Conservation (phyloP, 2,329 filamentous ascomycete genomes). For the Neonectria coccinea region DNA sequence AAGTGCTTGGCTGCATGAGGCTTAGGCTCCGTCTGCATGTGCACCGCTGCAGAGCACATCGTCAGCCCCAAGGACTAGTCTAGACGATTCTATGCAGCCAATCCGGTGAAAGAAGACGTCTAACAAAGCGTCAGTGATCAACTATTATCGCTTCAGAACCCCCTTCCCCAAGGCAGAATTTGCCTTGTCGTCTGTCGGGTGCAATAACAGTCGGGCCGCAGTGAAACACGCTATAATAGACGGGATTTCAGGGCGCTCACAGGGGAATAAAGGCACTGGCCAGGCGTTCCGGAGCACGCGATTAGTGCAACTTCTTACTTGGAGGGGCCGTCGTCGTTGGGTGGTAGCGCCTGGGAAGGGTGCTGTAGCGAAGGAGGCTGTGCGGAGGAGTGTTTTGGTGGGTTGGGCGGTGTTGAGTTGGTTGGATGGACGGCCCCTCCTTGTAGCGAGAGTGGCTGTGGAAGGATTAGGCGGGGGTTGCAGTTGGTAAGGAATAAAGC, state of each 20-base stretch:
- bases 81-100: neutral
- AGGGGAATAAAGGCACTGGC: neutral
- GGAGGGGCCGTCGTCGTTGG: neutral
- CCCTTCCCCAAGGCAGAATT: neutral
- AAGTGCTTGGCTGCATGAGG: neutral
- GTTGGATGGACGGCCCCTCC: neutral
- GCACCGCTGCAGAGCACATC: neutral
- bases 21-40: neutral
- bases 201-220: neutral
- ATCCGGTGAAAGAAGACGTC: neutral
- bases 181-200: neutral
- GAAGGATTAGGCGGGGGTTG: neutral
- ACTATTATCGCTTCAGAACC: neutral
- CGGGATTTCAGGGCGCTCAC: neutral
- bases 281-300: constrained; percentile 1
- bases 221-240: neutral
- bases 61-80: neutral
- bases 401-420: constrained; percentile 3
- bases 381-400: neutral
- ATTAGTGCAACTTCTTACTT: neutral
- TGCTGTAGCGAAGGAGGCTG: neutral
- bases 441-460: constrained; percentile 2
- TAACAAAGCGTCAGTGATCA: neutral
- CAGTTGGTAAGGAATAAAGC: neutral
- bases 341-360: neutral